Conservation (phyloP, 441 rosid genomes). For the Gossypium trilobum region DNA sequence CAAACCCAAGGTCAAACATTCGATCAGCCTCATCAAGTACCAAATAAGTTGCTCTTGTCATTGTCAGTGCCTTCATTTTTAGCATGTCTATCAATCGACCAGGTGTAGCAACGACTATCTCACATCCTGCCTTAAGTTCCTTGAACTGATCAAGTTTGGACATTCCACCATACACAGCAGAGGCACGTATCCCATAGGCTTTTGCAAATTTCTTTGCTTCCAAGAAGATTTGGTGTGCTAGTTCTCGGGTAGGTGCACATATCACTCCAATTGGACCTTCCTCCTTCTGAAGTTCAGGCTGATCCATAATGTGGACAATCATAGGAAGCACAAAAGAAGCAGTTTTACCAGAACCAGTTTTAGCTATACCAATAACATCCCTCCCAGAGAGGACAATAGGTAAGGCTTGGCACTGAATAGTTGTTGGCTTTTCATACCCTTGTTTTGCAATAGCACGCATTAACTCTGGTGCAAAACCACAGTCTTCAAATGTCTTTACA, state of each 20-base stretch:
- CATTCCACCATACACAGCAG: constrained; percentile 9
- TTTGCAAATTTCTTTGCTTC: constrained; percentile 3
- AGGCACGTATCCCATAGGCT: background rate
- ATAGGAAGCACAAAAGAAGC: constrained; percentile 4
- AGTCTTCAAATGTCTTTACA: background rate
- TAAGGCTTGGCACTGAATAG: constrained; percentile 4
- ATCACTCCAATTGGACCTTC: constrained; percentile 2
- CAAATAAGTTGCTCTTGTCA: background rate
- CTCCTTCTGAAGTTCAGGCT: constrained; percentile 6
- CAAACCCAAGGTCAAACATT: constrained; percentile 6
- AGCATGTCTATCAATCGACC: constrained; percentile 5
- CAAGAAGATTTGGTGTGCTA: constrained; percentile 3
- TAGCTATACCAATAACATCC: constrained; percentile 5
- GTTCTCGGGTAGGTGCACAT: constrained; percentile 4
- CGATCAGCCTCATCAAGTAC: constrained; percentile 6
- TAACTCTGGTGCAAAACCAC: background rate
- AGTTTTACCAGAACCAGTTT: constrained; percentile 5
- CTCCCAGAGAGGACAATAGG: constrained; percentile 2
- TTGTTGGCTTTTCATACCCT: constrained; percentile 3
- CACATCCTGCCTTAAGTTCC: constrained; percentile 6
- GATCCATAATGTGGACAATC: constrained; percentile 7
- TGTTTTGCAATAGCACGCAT: constrained; percentile 1
- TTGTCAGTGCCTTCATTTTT: background rate
- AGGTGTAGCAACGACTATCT: background rate
- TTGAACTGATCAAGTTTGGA: constrained; percentile 3